Base-by-base conservation (phyloP, 73 alveolate species). In the Paramecium sexaurelia region DNA sequence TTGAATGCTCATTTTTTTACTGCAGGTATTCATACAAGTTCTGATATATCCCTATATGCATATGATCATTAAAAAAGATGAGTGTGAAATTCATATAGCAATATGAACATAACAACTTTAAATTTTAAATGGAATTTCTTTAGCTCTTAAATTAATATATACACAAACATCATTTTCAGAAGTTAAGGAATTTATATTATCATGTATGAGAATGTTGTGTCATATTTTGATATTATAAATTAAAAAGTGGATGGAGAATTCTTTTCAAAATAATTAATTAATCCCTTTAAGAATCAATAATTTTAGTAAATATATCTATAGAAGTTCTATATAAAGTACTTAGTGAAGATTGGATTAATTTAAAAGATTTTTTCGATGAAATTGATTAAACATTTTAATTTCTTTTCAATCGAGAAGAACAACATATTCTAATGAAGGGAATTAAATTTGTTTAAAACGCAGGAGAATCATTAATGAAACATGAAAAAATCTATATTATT, bases 61-160 rank as follows among this genome's bases (percentile, higher is more conserved):
- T 75, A 71, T 68, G 99, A 96, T 69, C 91, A 96, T 91, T 96
- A 9, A 94, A 96, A 85, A 75, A 96, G 86, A 93, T 96, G 27
- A 97, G 98, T 5, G 92, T 92, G 33, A 95, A 95, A 36, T 95
- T 94, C 91, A 75, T 95, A 20, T 85, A 75, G 40, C 92, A 91
- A 84, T 95, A 95, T 35, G 99, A 96, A 85, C 55, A 69, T 36
- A 93, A 83, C 75, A 91, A 87, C 45, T 92, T 92, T 67, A 88
- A 94, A 40, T 95, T 94, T 92, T 93, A 96, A 91, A 92, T 86
- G 87, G 96, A 94, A 39, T 96, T 96, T 93, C 84, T 96, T 24
- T 85, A 92, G 47, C 99, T 6, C 95, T 96, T 84, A 96, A 93
- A 86, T 32, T 86, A 3, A 86, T 86, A 6, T 86, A 55, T 57